Base-by-base conservation (phyloP, 179 eudicot genomes). In the Silene noctiflora region DNA sequence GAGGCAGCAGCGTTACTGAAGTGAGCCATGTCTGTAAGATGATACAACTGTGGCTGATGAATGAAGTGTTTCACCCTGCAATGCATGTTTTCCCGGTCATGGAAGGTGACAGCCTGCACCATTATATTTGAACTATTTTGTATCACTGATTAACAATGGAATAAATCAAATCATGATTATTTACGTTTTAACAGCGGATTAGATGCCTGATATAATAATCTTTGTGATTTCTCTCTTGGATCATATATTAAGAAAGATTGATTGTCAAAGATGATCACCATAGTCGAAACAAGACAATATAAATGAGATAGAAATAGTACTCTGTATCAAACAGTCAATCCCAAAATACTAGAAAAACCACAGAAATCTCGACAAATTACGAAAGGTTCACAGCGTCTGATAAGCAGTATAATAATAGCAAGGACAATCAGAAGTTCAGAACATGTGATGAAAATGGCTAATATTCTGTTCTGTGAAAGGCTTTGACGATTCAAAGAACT, bases 1-100 rank as follows among this genome's bases (percentile, higher is more conserved):
- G 92, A 72, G 21, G 92, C 97, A 12, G 89, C 97, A n/a, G 79
- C 90, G 0, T 78, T 86, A 81, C 72, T 87, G 70, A 79, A 76
- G 14, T 63, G 31, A 33, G 19, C 2, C 60, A 3, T 65, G 62
- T 60, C n/a, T 63, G 39, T 17, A 51, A 71, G 19, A 31, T 44
- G 44, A 22, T 39, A 6, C 17, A 9, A 42, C 21, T 39, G 24
- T 42, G 29, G 46, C 56, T 13, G 27, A 5, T 69, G 56, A 69
- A 69, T 70, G 6, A 16, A 71, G 25, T 71, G 74, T 51, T 71
- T 44, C 17, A 20, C 4, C 16, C 16, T 11, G 65, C 65, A 61
- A 22, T 61, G 16, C 11, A 24, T 33, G 39, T 4, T 33, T 33
- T 33, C 39, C 39, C 39, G 39, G 39, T 33, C 39, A 33, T 2